These are phyloP conservation scores for Cyberlindnera veronae DNA, from an alignment of 805 yeast genomes.

Conservation along the genomic window DNA sequence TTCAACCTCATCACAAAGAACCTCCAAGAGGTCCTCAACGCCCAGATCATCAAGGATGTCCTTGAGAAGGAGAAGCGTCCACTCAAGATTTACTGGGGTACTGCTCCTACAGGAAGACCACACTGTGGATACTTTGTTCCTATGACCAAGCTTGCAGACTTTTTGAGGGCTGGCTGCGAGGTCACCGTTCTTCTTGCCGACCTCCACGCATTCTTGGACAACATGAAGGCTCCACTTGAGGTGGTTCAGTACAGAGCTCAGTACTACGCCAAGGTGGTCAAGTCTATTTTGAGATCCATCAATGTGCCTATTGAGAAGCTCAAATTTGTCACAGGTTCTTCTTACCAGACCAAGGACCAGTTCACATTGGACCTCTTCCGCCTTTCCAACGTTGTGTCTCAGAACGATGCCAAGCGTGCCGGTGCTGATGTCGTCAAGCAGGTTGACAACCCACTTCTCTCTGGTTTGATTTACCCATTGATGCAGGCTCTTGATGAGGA, in stretches of 20 bases:
- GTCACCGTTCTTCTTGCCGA: conserved; percentile 91
- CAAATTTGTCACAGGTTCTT: conserved; percentile 79
- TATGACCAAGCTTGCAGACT: conserved; percentile 94
- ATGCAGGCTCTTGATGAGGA: conserved; percentile 99
- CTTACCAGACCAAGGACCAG: conserved; percentile 75
- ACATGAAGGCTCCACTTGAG: conserved; percentile 97
- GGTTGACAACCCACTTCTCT: conserved; percentile 86
- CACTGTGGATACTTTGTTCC: conserved; percentile 99
- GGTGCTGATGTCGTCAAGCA: conserved; percentile 99
- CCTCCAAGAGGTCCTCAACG: conserved; percentile 88
- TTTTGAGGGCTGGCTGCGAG: conserved; percentile 93
- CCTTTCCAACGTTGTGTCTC: conserved; percentile 79
- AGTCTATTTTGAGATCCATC: conserved; percentile 79
- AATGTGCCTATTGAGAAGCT: conserved; percentile 91
- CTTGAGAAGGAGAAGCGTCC: conserved; percentile 80
- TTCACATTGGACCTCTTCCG: conserved; percentile 89
- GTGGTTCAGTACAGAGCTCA: conserved; percentile 84
- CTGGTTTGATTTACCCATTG: conserved; percentile 93
- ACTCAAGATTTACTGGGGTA: conserved; percentile 93
- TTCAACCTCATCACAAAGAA: conserved; percentile 75
- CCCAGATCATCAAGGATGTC: conserved; percentile 79
- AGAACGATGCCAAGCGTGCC: conserved; percentile 96
- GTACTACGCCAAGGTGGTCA: conserved; percentile 81
- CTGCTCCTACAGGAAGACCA: conserved; percentile 98
- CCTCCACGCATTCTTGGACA: conserved; percentile 93